Percentiles rank a stretch among this genome's conserved stretches.
phyloP scores from a whole-genome alignment of 2,329 filamentous ascomycete genomes.

The Calonectria multiphialidica region DNA sequence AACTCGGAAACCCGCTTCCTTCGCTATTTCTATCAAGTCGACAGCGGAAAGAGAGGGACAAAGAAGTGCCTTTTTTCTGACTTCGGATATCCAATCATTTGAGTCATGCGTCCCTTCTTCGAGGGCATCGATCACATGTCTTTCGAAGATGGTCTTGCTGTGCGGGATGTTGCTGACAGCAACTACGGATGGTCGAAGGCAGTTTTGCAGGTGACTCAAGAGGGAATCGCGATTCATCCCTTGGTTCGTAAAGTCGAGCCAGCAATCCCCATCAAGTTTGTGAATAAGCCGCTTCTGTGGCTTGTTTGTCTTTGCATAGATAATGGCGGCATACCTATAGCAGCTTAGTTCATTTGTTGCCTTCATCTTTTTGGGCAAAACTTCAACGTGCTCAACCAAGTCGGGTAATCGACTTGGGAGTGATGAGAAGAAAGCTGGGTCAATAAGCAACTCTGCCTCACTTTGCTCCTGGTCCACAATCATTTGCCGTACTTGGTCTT shows the following conservation, averaged over 20 bases:
- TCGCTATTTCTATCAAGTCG: slow-evolving; percentile 37
- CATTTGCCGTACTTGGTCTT: slow-evolving; percentile 10
- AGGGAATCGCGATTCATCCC: background rate
- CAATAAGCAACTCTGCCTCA: background rate
- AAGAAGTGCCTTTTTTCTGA: background rate
- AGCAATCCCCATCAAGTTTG: background rate
- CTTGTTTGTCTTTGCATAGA: background rate
- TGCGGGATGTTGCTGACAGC: background rate
- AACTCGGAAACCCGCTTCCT: slow-evolving; percentile 57
- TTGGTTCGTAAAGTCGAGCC: background rate
- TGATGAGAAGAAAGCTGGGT: background rate
- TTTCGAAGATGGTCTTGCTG: background rate
- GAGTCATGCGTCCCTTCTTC: background rate
- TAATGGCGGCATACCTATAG: background rate
- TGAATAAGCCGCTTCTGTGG: background rate
- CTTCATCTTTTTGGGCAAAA: background rate
- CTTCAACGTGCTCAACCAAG: background rate
- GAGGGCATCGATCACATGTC: slow-evolving; percentile 25
- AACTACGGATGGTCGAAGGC: background rate
- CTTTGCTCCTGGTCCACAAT: slow-evolving; percentile 25
- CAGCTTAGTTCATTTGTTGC: background rate
- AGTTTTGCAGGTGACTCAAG: too few relatives aligned
- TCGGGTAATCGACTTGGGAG: background rate
- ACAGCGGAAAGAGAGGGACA: slow-evolving; percentile 24
- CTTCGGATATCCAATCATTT: slow-evolving; percentile 25